A percentile compares a stretch with the other conserved stretches of the same genome.
These are phyloP conservation scores for Pholiota molesta DNA, from an alignment of 768 basidiomycete genomes.

Conservation along the genomic window DNA sequence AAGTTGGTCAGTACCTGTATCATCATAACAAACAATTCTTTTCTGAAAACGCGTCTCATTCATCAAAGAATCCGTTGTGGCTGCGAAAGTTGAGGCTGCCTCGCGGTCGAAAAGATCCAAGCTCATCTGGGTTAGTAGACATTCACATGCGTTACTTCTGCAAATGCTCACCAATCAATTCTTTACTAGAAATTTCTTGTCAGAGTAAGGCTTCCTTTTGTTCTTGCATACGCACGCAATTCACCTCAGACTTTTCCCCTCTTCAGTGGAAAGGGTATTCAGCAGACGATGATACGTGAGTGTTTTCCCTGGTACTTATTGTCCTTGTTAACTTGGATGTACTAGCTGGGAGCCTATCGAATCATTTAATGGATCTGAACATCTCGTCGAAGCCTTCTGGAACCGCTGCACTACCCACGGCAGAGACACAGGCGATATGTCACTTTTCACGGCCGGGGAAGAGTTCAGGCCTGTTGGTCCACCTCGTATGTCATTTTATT, in stretches of 20 bases:
- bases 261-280: conserved; percentile 65
- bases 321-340: background rate
- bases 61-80: conserved; percentile 52
- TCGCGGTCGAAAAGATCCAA: conserved; percentile 43
- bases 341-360: conserved; percentile 71
- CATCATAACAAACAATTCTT: background rate
- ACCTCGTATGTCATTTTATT: conserved; percentile 46
- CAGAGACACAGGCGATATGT: conserved; percentile 52
- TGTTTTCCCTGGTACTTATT: conserved; percentile 10
- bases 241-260: background rate
- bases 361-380: conserved; percentile 61
- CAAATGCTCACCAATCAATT: conserved; percentile 11
- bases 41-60: conserved; percentile 1
- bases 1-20: conserved; percentile 57
- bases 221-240: background rate
- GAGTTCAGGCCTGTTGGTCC: conserved; percentile 58
- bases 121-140: conserved; percentile 50
- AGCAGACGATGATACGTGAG: conserved; percentile 60
- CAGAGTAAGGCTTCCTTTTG: conserved; percentile 43
- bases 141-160: conserved; percentile 9
- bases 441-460: conserved; percentile 56
- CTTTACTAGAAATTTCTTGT: conserved; percentile 55
- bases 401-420: conserved; percentile 46
- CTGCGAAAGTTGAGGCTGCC: conserved; percentile 48
- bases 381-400: conserved; percentile 57